A percentile compares a stretch with the other conserved stretches of the same genome.
phyloP scores from a whole-genome alignment of 805 yeast species.

The Wickerhamiella nectarea region DNA sequence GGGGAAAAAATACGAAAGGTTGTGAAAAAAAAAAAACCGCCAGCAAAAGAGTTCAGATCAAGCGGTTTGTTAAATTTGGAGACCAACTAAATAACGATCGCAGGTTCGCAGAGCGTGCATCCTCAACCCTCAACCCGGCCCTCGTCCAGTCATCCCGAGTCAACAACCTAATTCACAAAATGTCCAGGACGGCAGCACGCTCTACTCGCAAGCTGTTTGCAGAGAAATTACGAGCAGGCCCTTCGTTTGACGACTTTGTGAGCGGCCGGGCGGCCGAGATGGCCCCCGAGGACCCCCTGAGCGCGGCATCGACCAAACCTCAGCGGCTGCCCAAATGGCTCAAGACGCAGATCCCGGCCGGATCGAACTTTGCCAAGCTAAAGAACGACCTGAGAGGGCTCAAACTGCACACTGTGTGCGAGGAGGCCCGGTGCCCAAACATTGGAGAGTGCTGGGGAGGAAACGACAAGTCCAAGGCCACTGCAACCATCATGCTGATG shows the following conservation, averaged over 20 bases:
- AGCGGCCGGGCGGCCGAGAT: slow-evolving; percentile 61
- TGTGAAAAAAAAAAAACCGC: too few relatives aligned
- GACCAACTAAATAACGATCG: too few relatives aligned
- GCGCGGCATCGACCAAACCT: slow-evolving; percentile 25
- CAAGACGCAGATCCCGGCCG: slow-evolving; percentile 94
- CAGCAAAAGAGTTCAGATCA: too few relatives aligned
- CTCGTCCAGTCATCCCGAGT: not conserved
- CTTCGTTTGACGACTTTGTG: slow-evolving; percentile 84
- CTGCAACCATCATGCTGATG: slow-evolving; percentile 93
- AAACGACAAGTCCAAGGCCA: slow-evolving; percentile 72
- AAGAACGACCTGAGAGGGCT: slow-evolving; percentile 80
- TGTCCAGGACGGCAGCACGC: slow-evolving; percentile 8
- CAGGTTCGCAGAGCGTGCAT: too few relatives aligned
- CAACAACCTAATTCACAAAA: too few relatives aligned
- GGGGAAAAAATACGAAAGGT: too few relatives aligned
- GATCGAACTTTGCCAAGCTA: slow-evolving; percentile 63
- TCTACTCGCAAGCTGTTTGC: slow-evolving; percentile 34
- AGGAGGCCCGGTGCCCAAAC: slow-evolving; percentile 98
- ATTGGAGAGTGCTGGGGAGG: slow-evolving; percentile 99
- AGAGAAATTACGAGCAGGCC: slow-evolving; percentile 67
- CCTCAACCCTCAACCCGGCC: too few relatives aligned
- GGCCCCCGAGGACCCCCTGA: slow-evolving; percentile 49
- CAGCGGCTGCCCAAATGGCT: slow-evolving; percentile 82
- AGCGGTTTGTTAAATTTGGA: not conserved
- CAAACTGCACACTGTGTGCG: slow-evolving; percentile 89